Percentiles rank a stretch among this genome's conserved stretches.
Evolutionary conservation across 371 early-diverging fungal genomes (phyloP).

Genomic region (Apophysomyces elegans): DNA sequence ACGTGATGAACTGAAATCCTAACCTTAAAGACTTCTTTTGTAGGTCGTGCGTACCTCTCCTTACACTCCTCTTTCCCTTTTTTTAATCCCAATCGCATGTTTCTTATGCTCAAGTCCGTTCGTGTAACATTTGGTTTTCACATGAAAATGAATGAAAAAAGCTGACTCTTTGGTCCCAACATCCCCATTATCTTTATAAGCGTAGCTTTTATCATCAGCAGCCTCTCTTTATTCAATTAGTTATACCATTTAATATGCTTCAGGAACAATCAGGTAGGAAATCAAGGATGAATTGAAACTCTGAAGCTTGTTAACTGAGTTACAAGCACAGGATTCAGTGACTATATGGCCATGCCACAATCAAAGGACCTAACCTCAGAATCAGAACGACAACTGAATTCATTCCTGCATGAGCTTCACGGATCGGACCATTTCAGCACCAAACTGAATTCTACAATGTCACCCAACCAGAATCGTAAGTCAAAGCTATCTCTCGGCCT

Average conservation of each 20-base stretch:
- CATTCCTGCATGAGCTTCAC: conserved; percentile 20
- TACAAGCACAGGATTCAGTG: conserved; percentile 1
- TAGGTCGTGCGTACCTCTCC: neutral
- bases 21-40: neutral
- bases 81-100: neutral
- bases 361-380: conserved; percentile 14
- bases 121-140: conserved; percentile 9
- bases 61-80: neutral
- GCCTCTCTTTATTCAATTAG: neutral
- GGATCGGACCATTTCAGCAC: neutral
- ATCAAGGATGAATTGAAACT: no score
- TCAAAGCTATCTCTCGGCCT: neutral
- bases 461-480: neutral
- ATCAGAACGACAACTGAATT: conserved; percentile 19
- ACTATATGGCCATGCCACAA: neutral
- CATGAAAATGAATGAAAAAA: conserved; percentile 1
- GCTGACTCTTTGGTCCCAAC: neutral
- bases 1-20: neutral
- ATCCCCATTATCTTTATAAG: neutral
- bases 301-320: neutral
- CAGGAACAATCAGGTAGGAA: conserved; percentile 3
- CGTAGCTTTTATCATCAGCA: neutral
- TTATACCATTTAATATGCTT: neutral
- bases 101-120: neutral
- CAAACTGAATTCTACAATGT: neutral